A percentile compares a stretch with the other conserved stretches of the same genome.
Conservation (phyloP, 176 grass and related monocot species). For the Lolium perenne region DNA sequence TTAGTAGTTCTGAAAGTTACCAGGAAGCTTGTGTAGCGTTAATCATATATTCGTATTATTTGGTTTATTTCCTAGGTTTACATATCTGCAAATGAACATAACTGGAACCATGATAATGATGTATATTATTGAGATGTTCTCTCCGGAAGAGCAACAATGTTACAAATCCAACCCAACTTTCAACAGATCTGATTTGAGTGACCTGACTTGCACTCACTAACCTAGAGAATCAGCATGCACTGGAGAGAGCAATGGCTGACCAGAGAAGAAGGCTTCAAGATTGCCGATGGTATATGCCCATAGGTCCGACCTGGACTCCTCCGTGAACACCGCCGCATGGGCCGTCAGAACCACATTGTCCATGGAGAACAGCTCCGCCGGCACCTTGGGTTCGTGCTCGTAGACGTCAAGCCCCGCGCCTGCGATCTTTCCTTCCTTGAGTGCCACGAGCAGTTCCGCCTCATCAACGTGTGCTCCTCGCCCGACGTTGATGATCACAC, state of each 20-base stretch:
- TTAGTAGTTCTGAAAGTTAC: background rate
- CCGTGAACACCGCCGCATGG: conserved; percentile 21
- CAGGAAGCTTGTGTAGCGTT: too few species aligned
- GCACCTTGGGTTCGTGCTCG: conserved; percentile 47
- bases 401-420: conserved; percentile 59
- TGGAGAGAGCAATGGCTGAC: conserved; percentile 39
- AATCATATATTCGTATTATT: too few species aligned
- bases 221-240: conserved; percentile 19
- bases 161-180: background rate
- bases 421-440: conserved; percentile 47
- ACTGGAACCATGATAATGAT: background rate
- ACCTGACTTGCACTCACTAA: background rate
- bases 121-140: background rate
- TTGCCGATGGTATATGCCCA: conserved; percentile 1
- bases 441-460: conserved; percentile 31
- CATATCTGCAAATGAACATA: background rate
- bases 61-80: too few species aligned
- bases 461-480: conserved; percentile 53
- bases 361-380: conserved; percentile 44
- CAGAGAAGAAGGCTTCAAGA: conserved; percentile 53
- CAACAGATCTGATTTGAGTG: background rate
- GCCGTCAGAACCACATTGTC: conserved; percentile 55
- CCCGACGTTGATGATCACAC: conserved; percentile 53
- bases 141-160: background rate
- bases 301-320: conserved; percentile 35